A percentile compares a stretch with the other conserved stretches of the same genome.
phyloP scores from a whole-genome alignment of 106 monocot genomes.

The Allium fistulosum region DNA sequence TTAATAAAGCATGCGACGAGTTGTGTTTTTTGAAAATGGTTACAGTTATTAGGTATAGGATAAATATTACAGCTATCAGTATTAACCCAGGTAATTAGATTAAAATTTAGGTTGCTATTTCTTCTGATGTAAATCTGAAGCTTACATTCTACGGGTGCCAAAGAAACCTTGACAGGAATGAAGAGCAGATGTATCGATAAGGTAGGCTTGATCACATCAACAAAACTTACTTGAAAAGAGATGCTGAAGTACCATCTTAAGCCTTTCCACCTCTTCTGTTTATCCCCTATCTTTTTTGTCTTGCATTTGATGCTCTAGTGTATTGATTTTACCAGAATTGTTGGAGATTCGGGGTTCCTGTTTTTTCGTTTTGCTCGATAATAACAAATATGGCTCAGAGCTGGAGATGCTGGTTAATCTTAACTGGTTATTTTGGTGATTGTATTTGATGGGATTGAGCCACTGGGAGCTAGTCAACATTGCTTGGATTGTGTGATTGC shows the following conservation, averaged over 20 bases:
- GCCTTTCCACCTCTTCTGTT: not conserved
- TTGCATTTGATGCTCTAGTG: conserved; percentile 32
- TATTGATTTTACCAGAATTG: conserved; percentile 43
- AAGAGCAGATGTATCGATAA: conserved; percentile 2
- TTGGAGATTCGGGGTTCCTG: conserved; percentile 19
- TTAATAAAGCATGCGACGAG: no score
- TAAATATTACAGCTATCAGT: no score
- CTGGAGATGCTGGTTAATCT: not conserved
- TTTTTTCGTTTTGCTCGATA: conserved; percentile 27
- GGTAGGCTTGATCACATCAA: conserved; percentile 4
- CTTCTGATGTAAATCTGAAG: no score
- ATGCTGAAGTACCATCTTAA: not conserved
- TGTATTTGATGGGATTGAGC: conserved; percentile 16
- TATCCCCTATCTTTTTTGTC: conserved; percentile 3
- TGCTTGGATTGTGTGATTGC: conserved; percentile 29
- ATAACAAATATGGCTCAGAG: conserved; percentile 2
- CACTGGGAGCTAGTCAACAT: conserved; percentile 29
- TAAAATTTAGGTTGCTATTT: no score
- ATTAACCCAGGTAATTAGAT: no score
- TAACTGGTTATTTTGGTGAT: conserved; percentile 15
- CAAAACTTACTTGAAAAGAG: not conserved
- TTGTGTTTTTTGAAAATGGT: no score
- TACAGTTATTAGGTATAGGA: no score
- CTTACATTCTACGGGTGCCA: no score
- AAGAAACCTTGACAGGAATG: not conserved